Conservation (phyloP, 225 moss, liverwort and hornwort species). For the Climacium dendroides region DNA sequence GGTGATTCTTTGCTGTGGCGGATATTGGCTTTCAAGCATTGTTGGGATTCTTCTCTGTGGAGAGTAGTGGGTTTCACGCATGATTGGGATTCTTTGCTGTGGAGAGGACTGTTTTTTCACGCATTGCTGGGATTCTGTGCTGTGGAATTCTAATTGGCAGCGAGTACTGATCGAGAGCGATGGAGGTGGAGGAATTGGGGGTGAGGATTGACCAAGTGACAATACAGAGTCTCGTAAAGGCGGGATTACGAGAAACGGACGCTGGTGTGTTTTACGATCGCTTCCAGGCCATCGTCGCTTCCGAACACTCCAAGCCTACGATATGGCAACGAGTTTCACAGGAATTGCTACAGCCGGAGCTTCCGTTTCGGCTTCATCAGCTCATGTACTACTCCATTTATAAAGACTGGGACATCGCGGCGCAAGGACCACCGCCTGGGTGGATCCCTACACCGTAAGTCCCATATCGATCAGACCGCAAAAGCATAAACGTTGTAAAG, state of each 20-base stretch:
- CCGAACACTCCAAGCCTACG: not conserved
- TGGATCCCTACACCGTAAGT: constrained; percentile 48
- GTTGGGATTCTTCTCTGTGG: not conserved
- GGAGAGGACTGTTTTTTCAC: too few relatives aligned
- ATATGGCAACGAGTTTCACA: constrained; percentile 36
- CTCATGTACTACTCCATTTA: constrained; percentile 49
- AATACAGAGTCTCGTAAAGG: not conserved
- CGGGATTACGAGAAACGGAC: not conserved
- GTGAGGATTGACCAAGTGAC: constrained; percentile 7
- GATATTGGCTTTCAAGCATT: not conserved
- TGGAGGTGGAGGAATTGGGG: constrained; percentile 2
- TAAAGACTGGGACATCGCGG: constrained; percentile 12
- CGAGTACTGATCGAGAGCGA: not conserved
- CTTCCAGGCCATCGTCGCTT: not conserved
- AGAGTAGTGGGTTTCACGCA: not conserved
- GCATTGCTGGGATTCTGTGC: not conserved
- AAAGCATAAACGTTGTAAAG: not conserved
- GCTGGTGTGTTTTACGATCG: not conserved
- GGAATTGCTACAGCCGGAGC: constrained; percentile 21
- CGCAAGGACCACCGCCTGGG: constrained; percentile 26
- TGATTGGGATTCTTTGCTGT: not conserved
- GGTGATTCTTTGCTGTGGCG: not conserved
- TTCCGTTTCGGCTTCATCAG: constrained; percentile 44
- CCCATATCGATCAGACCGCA: not conserved
- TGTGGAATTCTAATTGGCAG: not conserved